These are phyloP conservation scores for Linnemannia zychae DNA, from an alignment of 192 early-diverging fungal genomes.

Conservation along the genomic window DNA sequence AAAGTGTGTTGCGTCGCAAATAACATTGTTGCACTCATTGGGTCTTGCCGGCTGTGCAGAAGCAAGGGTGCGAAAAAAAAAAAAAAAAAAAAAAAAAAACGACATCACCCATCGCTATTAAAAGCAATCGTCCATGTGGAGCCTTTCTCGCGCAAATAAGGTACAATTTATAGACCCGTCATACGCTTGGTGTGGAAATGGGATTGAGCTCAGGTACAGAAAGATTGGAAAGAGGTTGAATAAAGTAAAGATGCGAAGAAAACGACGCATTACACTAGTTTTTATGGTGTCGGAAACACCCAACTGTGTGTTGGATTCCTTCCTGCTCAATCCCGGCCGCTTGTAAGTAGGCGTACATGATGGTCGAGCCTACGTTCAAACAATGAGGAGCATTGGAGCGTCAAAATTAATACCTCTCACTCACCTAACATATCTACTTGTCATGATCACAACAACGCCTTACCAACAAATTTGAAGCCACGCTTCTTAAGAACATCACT, in stretches of 20 bases:
- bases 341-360: conserved; percentile 43
- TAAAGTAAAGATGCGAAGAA: neutral
- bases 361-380: conserved; percentile 33
- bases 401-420: no score
- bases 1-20: no score
- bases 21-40: no score
- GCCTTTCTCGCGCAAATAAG: no score
- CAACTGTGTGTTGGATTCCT: conserved; percentile 13
- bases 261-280: neutral
- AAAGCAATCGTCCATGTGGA: no score
- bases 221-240: no score
- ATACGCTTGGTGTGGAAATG: neutral
- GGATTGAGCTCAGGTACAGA: no score
- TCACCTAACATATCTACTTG: no score
- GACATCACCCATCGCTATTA: no score
- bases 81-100: no score
- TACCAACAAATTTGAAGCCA: conserved; percentile 57
- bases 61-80: no score
- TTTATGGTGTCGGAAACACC: conserved; percentile 19
- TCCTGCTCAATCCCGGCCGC: conserved; percentile 43
- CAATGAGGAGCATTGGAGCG: neutral
- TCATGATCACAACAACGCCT: neutral
- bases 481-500: conserved; percentile 51
- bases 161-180: neutral
- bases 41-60: no score